These are phyloP conservation scores for Chenopodium quinoa DNA, from an alignment of 148 eudicot genomes.

Conservation along the genomic window DNA sequence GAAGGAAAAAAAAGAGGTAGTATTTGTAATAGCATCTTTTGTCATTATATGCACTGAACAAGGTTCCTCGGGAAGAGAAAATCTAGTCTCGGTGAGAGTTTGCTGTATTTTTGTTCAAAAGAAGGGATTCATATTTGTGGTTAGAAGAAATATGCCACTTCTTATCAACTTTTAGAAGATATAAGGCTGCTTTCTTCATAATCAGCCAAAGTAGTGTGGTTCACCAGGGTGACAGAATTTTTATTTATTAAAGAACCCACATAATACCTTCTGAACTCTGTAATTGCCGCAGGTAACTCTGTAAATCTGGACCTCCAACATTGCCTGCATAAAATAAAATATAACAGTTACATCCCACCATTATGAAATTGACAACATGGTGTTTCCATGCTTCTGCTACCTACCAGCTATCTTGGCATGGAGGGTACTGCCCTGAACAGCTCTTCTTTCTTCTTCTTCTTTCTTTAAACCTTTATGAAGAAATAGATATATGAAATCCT, in stretches of 20 bases:
- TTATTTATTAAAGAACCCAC: neutral
- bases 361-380: slow-evolving; percentile 1
- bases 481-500: slow-evolving; percentile 3
- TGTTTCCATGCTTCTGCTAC: slow-evolving; percentile 16
- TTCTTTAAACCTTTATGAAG: slow-evolving; percentile 62
- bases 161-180: neutral
- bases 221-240: neutral
- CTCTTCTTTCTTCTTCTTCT: slow-evolving; percentile 88
- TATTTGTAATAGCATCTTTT: neutral
- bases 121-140: neutral
- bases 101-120: neutral
- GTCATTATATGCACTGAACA: too few relatives aligned
- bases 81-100: neutral
- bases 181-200: neutral
- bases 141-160: neutral
- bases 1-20: too few relatives aligned
- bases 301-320: slow-evolving; percentile 75
- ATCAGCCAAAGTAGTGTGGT: neutral
- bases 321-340: slow-evolving; percentile 45
- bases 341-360: slow-evolving; percentile 15
- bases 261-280: slow-evolving; percentile 62
- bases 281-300: slow-evolving; percentile 74
- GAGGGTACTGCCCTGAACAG: slow-evolving; percentile 34
- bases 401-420: slow-evolving; percentile 45
- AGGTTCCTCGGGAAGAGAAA: neutral